Conservation (phyloP, 306 rosid genomes). For the Castanospermum australe region DNA sequence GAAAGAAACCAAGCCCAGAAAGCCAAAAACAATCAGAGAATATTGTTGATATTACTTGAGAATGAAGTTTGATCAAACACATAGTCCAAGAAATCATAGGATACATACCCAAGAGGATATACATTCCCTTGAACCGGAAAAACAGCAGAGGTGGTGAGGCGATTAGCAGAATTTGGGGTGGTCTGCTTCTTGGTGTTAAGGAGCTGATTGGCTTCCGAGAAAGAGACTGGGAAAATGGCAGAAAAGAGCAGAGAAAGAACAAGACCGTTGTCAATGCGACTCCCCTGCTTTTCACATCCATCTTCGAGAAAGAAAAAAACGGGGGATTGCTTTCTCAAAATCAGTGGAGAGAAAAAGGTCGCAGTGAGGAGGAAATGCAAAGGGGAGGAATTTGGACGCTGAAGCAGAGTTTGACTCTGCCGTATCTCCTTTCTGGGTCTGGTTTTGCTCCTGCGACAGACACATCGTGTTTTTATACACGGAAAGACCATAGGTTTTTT, state of each 20-base stretch:
- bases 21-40: background rate
- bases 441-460: background rate
- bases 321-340: background rate
- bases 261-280: background rate
- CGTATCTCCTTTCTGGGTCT: background rate
- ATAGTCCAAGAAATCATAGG: background rate
- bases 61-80: background rate
- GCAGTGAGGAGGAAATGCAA: background rate
- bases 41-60: background rate
- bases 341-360: background rate
- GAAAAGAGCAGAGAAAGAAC: slow-evolving; percentile 35
- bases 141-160: slow-evolving; percentile 31
- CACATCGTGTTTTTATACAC: background rate
- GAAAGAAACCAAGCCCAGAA: background rate
- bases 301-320: background rate
- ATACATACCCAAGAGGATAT: slow-evolving; percentile 76
- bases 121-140: slow-evolving; percentile 64
- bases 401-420: background rate
- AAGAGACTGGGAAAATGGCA: slow-evolving; percentile 26
- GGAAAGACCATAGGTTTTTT: background rate
- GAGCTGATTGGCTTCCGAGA: slow-evolving; percentile 40
- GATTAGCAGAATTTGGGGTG: background rate
- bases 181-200: background rate
- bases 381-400: background rate
- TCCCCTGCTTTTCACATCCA: slow-evolving; percentile 15